Evolutionary conservation across 805 yeast species (phyloP).

Genomic region (Isabelozyma rhagii): DNA sequence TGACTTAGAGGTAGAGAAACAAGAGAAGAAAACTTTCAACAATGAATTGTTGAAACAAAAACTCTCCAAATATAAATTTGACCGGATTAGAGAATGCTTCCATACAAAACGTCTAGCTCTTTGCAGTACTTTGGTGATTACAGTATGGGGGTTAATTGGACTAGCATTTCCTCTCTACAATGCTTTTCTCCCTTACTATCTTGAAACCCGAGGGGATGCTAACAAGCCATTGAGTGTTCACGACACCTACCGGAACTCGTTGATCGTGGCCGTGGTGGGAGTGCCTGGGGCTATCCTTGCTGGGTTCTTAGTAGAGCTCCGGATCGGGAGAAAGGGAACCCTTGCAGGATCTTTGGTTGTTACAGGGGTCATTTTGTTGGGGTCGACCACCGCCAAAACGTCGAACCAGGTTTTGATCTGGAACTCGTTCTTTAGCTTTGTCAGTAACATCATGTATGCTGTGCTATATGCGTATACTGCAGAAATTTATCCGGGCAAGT

Average conservation of each 20-base stretch:
- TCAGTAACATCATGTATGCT: conserved; percentile 50
- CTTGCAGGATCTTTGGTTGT: conserved; percentile 47
- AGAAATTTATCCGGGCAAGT: conserved; percentile 34
- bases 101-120: conserved; percentile 31
- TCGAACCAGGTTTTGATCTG: conserved; percentile 43
- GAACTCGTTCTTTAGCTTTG: conserved; percentile 46
- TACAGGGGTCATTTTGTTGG: conserved; percentile 57
- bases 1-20: conserved; percentile 2
- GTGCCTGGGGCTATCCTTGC: conserved; percentile 30
- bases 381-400: conserved; percentile 60
- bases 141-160: conserved; percentile 58
- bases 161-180: conserved; percentile 46
- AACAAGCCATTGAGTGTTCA: conserved; percentile 19
- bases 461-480: conserved; percentile 36
- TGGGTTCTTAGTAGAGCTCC: conserved; percentile 13
- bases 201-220: conserved; percentile 26
- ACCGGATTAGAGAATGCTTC: conserved; percentile 41
- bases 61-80: conserved; percentile 14
- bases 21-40: conserved; percentile 3
- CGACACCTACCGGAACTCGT: conserved; percentile 26
- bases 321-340: conserved; percentile 56
- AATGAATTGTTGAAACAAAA: conserved; percentile 23
- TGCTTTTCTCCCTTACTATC: conserved; percentile 45
- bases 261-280: conserved; percentile 27
- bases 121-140: conserved; percentile 35